phyloP scores from a whole-genome alignment of 1,139 yeast species.

The Suhomyces chickasaworum region DNA sequence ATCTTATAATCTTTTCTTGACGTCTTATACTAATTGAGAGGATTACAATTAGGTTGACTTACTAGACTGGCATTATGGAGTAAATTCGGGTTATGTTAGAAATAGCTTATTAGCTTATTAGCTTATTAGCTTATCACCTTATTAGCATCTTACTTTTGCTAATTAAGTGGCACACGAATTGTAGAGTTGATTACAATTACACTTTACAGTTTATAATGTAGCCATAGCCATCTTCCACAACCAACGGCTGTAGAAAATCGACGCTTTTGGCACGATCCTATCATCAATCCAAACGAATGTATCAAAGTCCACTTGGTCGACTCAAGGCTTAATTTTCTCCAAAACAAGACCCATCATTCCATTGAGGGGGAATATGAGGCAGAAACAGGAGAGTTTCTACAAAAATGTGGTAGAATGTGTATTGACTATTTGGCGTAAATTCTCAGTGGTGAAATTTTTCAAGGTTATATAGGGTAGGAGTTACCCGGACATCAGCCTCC shows the following conservation, averaged over 20 bases:
- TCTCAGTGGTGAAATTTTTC: not conserved
- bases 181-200: not conserved
- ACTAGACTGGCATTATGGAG: no score
- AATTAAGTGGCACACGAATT: no score
- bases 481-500: slow-evolving; percentile 14
- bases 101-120: no score
- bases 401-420: slow-evolving; percentile 3
- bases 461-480: slow-evolving; percentile 5
- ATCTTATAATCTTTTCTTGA: no score
- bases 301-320: slow-evolving; percentile 38
- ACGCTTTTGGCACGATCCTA: slow-evolving; percentile 44
- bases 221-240: slow-evolving; percentile 9
- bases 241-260: slow-evolving; percentile 4
- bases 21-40: no score
- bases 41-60: no score
- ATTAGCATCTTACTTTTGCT: no score
- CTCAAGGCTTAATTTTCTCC: slow-evolving; percentile 67
- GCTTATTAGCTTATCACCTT: no score
- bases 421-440: slow-evolving; percentile 2
- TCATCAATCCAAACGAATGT: slow-evolving; percentile 38
- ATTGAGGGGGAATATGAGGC: slow-evolving; percentile 63
- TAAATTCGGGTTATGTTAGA: no score
- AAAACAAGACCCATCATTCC: slow-evolving; percentile 63
- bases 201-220: not conserved
- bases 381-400: slow-evolving; percentile 62